Evolutionary conservation across 2,329 filamentous ascomycete species (phyloP).

Genomic region (Sclerotinia spermophila): DNA sequence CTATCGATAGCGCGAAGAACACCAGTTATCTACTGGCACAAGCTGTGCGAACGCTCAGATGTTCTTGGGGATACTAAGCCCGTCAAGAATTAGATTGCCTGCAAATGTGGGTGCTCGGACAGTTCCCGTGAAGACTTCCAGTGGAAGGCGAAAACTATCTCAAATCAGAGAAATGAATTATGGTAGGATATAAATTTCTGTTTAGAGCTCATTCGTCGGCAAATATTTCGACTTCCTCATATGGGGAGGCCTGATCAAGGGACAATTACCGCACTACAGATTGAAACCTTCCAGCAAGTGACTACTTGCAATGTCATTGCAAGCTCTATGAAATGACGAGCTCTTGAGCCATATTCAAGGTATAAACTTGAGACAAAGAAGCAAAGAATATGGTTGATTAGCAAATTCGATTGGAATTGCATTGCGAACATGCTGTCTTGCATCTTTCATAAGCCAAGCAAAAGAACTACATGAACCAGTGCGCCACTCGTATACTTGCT

Average conservation of each 20-base stretch:
- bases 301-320: neutral
- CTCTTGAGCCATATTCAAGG: neutral
- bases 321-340: neutral
- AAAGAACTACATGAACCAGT: neutral
- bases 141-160: neutral
- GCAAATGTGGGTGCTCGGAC: neutral
- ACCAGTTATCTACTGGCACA: neutral
- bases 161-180: neutral
- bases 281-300: neutral
- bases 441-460: neutral
- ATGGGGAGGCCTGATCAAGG: neutral
- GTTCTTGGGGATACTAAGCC: slow-evolving; percentile 4
- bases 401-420: neutral
- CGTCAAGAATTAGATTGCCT: neutral
- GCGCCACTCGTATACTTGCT: neutral
- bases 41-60: slow-evolving; percentile 8
- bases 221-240: neutral
- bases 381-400: neutral
- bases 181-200: neutral
- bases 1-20: neutral
- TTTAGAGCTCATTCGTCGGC: neutral
- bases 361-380: neutral
- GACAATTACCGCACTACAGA: neutral
- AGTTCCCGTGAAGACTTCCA: neutral
- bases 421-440: neutral